Percentiles rank a stretch among this genome's conserved stretches.
These are phyloP conservation scores for Dioscorea zingiberensis DNA, from an alignment of 106 monocot genomes.

Conservation along the genomic window DNA sequence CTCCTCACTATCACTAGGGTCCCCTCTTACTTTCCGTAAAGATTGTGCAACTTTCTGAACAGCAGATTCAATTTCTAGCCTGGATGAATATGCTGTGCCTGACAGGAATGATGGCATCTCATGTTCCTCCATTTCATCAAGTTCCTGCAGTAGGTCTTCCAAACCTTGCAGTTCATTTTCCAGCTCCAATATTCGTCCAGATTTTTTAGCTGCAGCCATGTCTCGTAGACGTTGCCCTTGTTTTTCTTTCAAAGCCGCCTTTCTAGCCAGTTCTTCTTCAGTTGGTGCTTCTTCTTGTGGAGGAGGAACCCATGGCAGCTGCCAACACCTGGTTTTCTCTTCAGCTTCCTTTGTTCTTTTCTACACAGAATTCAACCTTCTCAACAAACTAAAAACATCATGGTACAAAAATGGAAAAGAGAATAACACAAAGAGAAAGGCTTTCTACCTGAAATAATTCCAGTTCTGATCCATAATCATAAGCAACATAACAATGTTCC, in stretches of 20 bases:
- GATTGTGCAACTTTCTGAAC: constrained; percentile 52
- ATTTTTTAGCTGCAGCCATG: constrained; percentile 79
- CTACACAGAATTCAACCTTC: constrained; percentile 23
- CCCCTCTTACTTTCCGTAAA: constrained; percentile 78
- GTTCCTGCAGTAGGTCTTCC: constrained; percentile 57
- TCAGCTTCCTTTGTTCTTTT: constrained; percentile 69
- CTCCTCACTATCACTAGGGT: constrained; percentile 62
- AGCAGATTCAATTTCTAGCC: constrained; percentile 79
- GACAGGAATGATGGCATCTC: constrained; percentile 50
- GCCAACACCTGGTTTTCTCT: constrained; percentile 82
- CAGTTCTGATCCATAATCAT: constrained; percentile 73
- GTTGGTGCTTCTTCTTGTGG: constrained; percentile 68
- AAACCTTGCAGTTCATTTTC: constrained; percentile 64
- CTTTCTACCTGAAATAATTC: constrained; percentile 74
- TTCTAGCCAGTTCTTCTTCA: constrained; percentile 92
- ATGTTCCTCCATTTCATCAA: constrained; percentile 60
- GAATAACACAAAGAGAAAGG: not conserved
- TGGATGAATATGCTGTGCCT: constrained; percentile 43
- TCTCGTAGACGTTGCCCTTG: constrained; percentile 90
- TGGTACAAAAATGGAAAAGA: not conserved
- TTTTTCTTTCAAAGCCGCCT: constrained; percentile 78
- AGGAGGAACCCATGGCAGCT: constrained; percentile 88
- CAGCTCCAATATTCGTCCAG: constrained; percentile 56
- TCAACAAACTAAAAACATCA: not conserved
- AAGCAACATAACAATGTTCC: constrained; percentile 85